Evolutionary conservation across 2,329 filamentous ascomycete genomes (phyloP), one percentile per base, ranked within the genome.

Genomic region (Neopestalotiopsis sp.): DNA sequence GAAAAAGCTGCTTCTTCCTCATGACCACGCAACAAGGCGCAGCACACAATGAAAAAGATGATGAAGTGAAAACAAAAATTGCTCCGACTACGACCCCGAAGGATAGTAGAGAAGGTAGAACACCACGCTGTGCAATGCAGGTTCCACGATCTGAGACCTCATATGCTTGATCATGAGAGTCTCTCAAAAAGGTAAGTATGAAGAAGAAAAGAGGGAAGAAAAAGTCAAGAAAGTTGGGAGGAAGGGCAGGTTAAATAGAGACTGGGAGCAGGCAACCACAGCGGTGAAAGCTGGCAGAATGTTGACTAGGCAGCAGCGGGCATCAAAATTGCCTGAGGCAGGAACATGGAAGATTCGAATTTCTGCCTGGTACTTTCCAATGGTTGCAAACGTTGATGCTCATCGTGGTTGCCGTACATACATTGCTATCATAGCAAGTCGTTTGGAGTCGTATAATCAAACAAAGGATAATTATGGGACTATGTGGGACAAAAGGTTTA

Each of bases 111-210:
- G 79, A 74, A 73, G 75, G 78, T 77, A 77, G 76, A 79, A 82
- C 81, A 77, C 82, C 82, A 79, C 82, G 81, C 74, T 82, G 83
- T 85, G 82, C 82, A 82, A 84, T 85, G 83, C 81, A 85, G 82
- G 81, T 79, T 79, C 77, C 78, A 79, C 79, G 72, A 72, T 74
- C 80, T 83, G 78, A 75, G 73, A 70, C 70, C 73, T 72, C 75
- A 76, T 70, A 74, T 81, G 82, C 79, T 70, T 85, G 83, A 85
- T 75, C 82, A 74, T 38, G 65, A 17, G 30, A 34, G 45, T 53
- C 32, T 67, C 40, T 38, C 69, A 73, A 76, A 69, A 79, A 80
- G 78, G 79, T 81, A 80, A 80, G 79, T 80, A 80, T 81, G 73
- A 76, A 69, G 71, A 74, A 72, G 67, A 73, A 75, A 74, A 63